Base-by-base conservation (phyloP, 2,329 filamentous ascomycete genomes). In the Teratosphaeriaceae sp. region DNA sequence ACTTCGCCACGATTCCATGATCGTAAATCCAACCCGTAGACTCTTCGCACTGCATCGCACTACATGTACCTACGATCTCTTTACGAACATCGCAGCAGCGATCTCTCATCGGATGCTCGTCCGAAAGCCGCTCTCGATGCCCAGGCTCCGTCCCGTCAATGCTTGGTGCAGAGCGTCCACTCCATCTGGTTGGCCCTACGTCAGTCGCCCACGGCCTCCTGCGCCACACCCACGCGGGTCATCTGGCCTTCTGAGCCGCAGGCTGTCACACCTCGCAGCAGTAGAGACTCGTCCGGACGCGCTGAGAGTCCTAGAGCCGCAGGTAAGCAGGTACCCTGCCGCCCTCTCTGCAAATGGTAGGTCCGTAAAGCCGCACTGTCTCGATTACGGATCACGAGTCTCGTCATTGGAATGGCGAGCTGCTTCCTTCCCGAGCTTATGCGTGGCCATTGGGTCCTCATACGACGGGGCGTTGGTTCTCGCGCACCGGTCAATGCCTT, bases 1-100 rank as follows among this genome's bases (percentile, higher is more conserved):
- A 13, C 19, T 38, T 26, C 22, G 35, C 35, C 35, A 38, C 22
- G n/a, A n/a, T n/a, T n/a, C n/a, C n/a, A n/a, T n/a, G n/a, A n/a
- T n/a, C n/a, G n/a, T n/a, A n/a, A n/a, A n/a, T n/a, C n/a, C n/a
- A n/a, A n/a, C n/a, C n/a, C n/a, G n/a, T n/a, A n/a, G n/a, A n/a
- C n/a, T n/a, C n/a, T n/a, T n/a, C n/a, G n/a, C n/a, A n/a, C n/a
- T n/a, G n/a, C n/a, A n/a, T n/a, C n/a, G n/a, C n/a, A n/a, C n/a
- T n/a, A n/a, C n/a, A n/a, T n/a, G n/a, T n/a, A n/a, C n/a, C n/a
- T 20, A n/a, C n/a, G n/a, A n/a, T n/a, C n/a, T n/a, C n/a, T n/a
- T n/a, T n/a, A n/a, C n/a, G n/a, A n/a, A n/a, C n/a, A n/a, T n/a
- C n/a, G n/a, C n/a, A n/a, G n/a, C n/a, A n/a, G n/a, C n/a, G n/a